Percentiles rank a stretch among this genome's conserved stretches.
phyloP scores from a whole-genome alignment of 139 green algal genomes.

The Chlorella sp. region DNA sequence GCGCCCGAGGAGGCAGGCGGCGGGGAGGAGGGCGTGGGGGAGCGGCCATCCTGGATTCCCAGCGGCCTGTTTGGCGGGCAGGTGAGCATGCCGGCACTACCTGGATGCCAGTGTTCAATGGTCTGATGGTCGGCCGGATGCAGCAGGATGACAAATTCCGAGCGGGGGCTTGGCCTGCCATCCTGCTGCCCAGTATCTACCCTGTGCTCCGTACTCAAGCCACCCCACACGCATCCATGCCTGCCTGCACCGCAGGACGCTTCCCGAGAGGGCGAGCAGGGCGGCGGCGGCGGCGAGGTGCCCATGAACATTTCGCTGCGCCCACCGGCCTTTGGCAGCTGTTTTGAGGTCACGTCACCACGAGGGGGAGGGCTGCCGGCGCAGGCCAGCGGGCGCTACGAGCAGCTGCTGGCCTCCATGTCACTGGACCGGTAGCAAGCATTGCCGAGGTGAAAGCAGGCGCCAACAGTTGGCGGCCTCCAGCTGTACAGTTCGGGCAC shows the following conservation, averaged over 20 bases:
- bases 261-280: neutral
- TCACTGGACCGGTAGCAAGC: neutral
- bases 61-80: neutral
- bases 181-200: no score
- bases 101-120: no score
- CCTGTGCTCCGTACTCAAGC: no score
- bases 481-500: no score
- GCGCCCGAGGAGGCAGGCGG: neutral
- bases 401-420: neutral
- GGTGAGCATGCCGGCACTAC: neutral
- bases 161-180: no score
- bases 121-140: no score
- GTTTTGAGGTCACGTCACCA: no score
- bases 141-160: no score
- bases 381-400: neutral
- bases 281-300: neutral
- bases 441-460: no score
- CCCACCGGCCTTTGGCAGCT: neutral
- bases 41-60: constrained; percentile 1
- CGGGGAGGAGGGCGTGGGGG: neutral
- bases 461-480: no score
- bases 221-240: neutral
- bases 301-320: neutral
- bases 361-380: neutral
- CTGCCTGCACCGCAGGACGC: neutral